A percentile compares a stretch with the other conserved stretches of the same genome.
These are phyloP conservation scores for Diaporthe australafricana DNA, from an alignment of 2,329 filamentous ascomycete genomes.

Conservation along the genomic window DNA sequence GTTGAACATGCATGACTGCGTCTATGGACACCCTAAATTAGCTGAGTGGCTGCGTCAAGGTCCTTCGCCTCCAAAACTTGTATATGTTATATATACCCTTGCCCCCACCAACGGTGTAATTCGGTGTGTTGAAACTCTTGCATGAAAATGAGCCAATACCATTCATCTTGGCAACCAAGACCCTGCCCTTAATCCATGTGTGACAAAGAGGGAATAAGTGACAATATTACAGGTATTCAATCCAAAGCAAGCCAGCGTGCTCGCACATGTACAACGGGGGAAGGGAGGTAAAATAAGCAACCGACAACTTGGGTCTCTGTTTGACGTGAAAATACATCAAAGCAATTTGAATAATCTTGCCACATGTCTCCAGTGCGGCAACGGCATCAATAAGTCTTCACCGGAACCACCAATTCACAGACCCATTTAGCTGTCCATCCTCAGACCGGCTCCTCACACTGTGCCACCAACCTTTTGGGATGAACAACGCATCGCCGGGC, in stretches of 20 bases:
- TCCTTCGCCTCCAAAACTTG: neutral
- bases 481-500: constrained; percentile 79
- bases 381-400: constrained; percentile 52
- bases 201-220: neutral
- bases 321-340: neutral
- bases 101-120: too few relatives aligned
- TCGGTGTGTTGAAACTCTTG: too few relatives aligned
- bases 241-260: neutral
- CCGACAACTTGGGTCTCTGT: neutral
- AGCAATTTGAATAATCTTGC: neutral
- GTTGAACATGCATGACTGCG: too few relatives aligned
- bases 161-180: neutral
- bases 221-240: neutral
- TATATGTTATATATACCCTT: neutral
- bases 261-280: too few relatives aligned
- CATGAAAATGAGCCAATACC: too few relatives aligned
- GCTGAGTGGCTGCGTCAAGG: too few relatives aligned
- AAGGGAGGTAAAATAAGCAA: too few relatives aligned
- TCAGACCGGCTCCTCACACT: constrained; percentile 74
- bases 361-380: neutral
- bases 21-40: too few relatives aligned
- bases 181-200: neutral
- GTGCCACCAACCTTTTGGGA: constrained; percentile 90
- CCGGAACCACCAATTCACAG: constrained; percentile 85
- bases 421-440: constrained; percentile 51